Conservation (phyloP, 495 filamentous ascomycete species). For the Tuber calosporum region DNA sequence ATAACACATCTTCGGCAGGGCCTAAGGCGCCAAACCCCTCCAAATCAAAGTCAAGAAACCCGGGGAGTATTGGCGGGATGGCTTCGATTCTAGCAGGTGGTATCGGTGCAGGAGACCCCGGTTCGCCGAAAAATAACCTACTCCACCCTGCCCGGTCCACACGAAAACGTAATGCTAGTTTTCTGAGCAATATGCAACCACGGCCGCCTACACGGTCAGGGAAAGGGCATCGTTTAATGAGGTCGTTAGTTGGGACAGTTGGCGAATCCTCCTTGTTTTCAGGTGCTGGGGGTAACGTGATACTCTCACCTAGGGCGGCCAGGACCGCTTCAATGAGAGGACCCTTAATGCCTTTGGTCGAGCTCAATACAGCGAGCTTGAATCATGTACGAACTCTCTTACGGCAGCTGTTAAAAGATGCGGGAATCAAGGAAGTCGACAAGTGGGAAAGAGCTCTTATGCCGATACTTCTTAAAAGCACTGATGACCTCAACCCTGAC, state of each 20-base stretch:
- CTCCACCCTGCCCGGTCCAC: slow-evolving; percentile 26
- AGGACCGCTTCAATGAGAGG: slow-evolving; percentile 83
- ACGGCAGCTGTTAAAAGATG: slow-evolving; percentile 71
- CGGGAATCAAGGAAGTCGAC: slow-evolving; percentile 58
- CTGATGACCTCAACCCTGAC: slow-evolving; percentile 90
- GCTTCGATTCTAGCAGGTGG: slow-evolving; percentile 30
- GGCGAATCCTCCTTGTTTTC: slow-evolving; percentile 28
- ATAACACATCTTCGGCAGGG: slow-evolving; percentile 20
- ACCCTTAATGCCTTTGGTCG: slow-evolving; percentile 61
- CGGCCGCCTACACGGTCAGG: slow-evolving; percentile 37
- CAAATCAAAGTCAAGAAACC: slow-evolving; percentile 37
- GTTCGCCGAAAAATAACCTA: slow-evolving; percentile 21
- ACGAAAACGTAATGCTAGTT: slow-evolving; percentile 37
- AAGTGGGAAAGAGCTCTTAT: slow-evolving; percentile 89
- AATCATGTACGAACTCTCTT: slow-evolving; percentile 81
- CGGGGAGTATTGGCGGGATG: slow-evolving; percentile 39
- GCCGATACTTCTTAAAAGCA: slow-evolving; percentile 83
- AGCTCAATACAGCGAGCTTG: slow-evolving; percentile 78
- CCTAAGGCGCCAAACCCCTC: slow-evolving; percentile 33
- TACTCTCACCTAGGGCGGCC: slow-evolving; percentile 41
- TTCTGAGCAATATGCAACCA: slow-evolving; percentile 33
- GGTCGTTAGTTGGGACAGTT: slow-evolving; percentile 36
- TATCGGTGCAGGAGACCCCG: slow-evolving; percentile 24
- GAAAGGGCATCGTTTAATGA: slow-evolving; percentile 39
- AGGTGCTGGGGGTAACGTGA: slow-evolving; percentile 24